Base-by-base conservation (phyloP, 345 rosid genomes). In the Sisymbrium irio region DNA sequence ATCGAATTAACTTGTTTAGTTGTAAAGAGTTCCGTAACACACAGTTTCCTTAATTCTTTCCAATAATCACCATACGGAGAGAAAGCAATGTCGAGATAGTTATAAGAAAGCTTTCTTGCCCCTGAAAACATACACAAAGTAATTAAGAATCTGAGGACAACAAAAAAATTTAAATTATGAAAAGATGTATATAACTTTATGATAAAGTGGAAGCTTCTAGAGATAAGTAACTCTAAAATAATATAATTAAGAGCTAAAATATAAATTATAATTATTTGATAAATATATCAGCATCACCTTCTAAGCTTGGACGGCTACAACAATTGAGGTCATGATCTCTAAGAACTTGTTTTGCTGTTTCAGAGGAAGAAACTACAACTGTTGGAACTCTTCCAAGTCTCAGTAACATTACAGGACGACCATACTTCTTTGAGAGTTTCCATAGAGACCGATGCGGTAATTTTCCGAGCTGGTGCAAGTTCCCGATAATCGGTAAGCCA, bases 391-490 rank as follows among this genome's bases (percentile, higher is more conserved):
- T 42, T 53, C 79, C 70, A 53, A 76, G 75, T 55, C 54, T 61
- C 14, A 76, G 65, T 54, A 61, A 32, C 65, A 76, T 76, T 25
- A 69, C 76, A 25, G 76, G 76, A 57, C 80, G 76, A 57, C 80
- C 80, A 55, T 76, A 63, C 56, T 45, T 69, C 22, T 55, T 63
- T 30, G 80, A 70, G 44, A 70, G 71, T 39, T 6, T 55, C 53
- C 76, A 64, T 11, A 76, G 44, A 63, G 71, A 55, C 6, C 63
- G 66, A 63, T 69, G 80, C 28, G 76, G 80, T 63, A 70, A 37
- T 19, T 39, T 63, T 40, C 85, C 86, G 2, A 86, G 81, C 61
- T 75, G 83, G 68, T 79, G 82, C 40, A 86, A 77, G 77, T 82
- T 84, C 13, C 85, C 85, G 3, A 83, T 3, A 45, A 87, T 20